Percentiles rank a stretch among this genome's conserved stretches.
Evolutionary conservation across 1,284 basidiomycete species (phyloP).

Genomic region (Leucoagaricus sp.): DNA sequence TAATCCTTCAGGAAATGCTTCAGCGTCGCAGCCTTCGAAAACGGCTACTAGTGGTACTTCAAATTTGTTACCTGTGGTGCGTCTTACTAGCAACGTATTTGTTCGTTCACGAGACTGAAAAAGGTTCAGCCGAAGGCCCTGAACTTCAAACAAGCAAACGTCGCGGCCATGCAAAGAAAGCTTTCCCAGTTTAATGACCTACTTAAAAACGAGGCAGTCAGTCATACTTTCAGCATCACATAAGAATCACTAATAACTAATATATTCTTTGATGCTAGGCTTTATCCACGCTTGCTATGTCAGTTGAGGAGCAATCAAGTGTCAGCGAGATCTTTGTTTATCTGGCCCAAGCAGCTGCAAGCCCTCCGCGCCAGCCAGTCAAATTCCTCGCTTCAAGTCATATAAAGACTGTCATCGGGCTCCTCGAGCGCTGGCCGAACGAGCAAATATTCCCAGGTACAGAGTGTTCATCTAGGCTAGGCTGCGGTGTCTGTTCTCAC

Average conservation of each 20-base stretch:
- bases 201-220: conserved; percentile 67
- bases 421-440: conserved; percentile 81
- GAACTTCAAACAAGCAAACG: conserved; percentile 86
- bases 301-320: conserved; percentile 60
- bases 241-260: too few species aligned
- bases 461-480: conserved; percentile 16
- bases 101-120: conserved; percentile 6
- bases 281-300: conserved; percentile 68
- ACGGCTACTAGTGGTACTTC: conserved; percentile 17
- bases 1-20: conserved; percentile 31
- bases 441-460: conserved; percentile 82
- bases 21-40: conserved; percentile 28
- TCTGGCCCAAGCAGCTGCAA: conserved; percentile 55
- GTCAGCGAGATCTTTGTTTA: conserved; percentile 70
- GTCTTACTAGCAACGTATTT: conserved; percentile 22
- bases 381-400: conserved; percentile 47
- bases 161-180: conserved; percentile 86
- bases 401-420: conserved; percentile 61
- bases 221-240: conserved; percentile 22
- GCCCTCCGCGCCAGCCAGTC: conserved; percentile 35
- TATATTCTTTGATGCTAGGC: conserved; percentile 44
- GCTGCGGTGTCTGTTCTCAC: background rate
- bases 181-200: conserved; percentile 79
- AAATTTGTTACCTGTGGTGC: conserved; percentile 62
- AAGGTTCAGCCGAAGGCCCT: conserved; percentile 54